Percentiles rank a stretch among this genome's conserved stretches.
phyloP scores from a whole-genome alignment of 495 filamentous ascomycete genomes.

The Clavariopsis aquatica region DNA sequence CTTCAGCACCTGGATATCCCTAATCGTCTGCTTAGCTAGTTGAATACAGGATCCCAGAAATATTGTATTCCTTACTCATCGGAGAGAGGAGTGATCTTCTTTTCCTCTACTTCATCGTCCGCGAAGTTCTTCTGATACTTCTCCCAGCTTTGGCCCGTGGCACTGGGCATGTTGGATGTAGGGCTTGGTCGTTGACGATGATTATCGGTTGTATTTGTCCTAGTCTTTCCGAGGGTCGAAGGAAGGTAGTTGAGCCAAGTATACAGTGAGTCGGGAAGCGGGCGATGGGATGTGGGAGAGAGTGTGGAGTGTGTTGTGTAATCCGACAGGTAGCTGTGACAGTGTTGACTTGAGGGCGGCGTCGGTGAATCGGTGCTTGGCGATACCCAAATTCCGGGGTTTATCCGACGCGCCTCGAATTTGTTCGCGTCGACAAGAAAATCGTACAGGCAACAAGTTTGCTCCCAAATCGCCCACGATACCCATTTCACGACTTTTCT shows the following conservation, averaged over 20 bases:
- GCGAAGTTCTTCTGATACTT: constrained; percentile 96
- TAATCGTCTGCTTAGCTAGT: constrained; percentile 45
- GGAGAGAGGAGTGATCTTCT: constrained; percentile 96
- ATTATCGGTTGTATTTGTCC: too few relatives aligned
- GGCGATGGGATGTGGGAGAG: neutral
- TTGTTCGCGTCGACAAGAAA: constrained; percentile 13
- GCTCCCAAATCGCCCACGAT: constrained; percentile 13
- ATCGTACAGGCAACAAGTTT: constrained; percentile 13
- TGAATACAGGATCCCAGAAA: neutral
- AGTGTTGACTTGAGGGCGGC: neutral
- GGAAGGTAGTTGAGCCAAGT: neutral
- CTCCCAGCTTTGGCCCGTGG: constrained; percentile 93
- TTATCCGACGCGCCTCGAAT: constrained; percentile 20
- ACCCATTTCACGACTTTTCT: constrained; percentile 6
- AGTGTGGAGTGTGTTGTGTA: constrained; percentile 12
- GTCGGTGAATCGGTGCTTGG: constrained; percentile 19
- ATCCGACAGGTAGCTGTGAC: neutral
- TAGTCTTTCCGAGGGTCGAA: neutral
- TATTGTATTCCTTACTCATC: constrained; percentile 72
- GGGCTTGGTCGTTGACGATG: neutral
- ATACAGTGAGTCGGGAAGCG: neutral
- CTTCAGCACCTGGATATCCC: constrained; percentile 98
- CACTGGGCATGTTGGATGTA: constrained; percentile 71
- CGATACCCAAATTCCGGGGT: neutral
- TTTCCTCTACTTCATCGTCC: constrained; percentile 95